Evolutionary conservation across 805 yeast genomes (phyloP), one percentile per base, ranked within the genome.

Genomic region (Ogataea minuta): DNA sequence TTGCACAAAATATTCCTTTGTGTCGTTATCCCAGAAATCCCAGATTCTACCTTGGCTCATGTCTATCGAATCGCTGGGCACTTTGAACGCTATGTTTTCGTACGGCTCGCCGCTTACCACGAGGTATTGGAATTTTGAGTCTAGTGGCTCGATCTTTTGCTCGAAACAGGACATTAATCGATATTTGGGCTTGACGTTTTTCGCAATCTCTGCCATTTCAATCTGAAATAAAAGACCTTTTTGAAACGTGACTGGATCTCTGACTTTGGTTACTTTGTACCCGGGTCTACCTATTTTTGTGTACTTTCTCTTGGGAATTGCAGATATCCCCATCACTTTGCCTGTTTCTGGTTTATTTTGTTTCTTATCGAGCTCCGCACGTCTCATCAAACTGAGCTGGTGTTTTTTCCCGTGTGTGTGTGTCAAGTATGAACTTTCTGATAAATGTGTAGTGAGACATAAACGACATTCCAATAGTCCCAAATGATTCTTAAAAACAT

Each of bases 61-160:
- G 44, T 73, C 78, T 10, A 79, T 66, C 16, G 78, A 76, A 14
- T 56, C 67, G 11, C 77, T 69, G 1, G 95, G 95, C 9, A 93
- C 69, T 43, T 86, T 81, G 41, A 91, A 67, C 1, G 83, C 84
- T 8, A 88, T 68, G 43, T 81, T 87, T 45, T 88, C 91, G 59
- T 87, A 93, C 2, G 97, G 97, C 57, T 88, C 96, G 3, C 83
- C 93, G n/a, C 89, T 80, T 0, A 90, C 63, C 9, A 90, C 79
- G 47, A 93, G 52, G 57, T 81, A 90, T 61, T 84, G 95, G 60
- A 57, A 78, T 8, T 68, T 64, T 23, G 72, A 66, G 36, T 76
- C 77, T 52, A 53, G 35, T 1, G 48, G 47, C 52, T 73, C 76
- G 4, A 69, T 63, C 6, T 66, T 58, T 37, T 81, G 79, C 52